Evolutionary conservation across 352 stramenopile genomes (phyloP).

Genomic region (Phytophthora palmivora): DNA sequence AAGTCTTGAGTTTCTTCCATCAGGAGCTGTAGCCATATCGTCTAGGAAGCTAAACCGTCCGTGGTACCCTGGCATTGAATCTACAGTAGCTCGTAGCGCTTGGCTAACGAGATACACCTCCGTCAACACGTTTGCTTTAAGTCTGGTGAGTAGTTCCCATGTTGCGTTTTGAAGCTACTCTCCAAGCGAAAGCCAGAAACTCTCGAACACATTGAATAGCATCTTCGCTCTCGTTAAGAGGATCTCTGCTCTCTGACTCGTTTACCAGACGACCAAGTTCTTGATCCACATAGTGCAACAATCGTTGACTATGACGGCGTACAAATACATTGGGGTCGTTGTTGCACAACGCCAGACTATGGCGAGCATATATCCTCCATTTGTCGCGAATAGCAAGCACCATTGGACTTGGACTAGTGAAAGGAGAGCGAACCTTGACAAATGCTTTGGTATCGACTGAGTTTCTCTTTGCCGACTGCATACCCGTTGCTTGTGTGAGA

Average conservation of each 20-base stretch:
- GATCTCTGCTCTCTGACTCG: conserved; percentile 2
- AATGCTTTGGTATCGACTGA: background rate
- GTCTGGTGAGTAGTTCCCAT: background rate
- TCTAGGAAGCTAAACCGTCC: background rate
- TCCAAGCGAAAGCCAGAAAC: conserved; percentile 53
- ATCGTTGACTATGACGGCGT: conserved; percentile 33
- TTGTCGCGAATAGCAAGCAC: conserved; percentile 31
- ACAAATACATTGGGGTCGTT: conserved; percentile 69
- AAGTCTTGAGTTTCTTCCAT: background rate
- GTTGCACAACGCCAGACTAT: conserved; percentile 46
- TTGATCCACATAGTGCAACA: conserved; percentile 32
- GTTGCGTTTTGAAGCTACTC: conserved; percentile 43
- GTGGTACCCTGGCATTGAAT: conserved; percentile 29
- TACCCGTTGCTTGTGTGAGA: conserved; percentile 7
- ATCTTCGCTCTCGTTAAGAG: background rate
- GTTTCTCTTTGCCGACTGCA: background rate
- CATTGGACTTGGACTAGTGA: conserved; percentile 2
- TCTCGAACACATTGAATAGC: conserved; percentile 45
- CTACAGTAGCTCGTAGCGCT: conserved; percentile 31
- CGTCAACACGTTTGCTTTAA: conserved; percentile 40
- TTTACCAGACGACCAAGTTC: conserved; percentile 12
- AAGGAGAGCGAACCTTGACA: conserved; percentile 5
- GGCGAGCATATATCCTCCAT: conserved; percentile 44
- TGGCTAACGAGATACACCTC: conserved; percentile 56
- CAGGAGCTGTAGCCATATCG: conserved; percentile 2